Base-by-base conservation (phyloP, 2,329 filamentous ascomycete genomes). In the Talaromyces verruculosus region DNA sequence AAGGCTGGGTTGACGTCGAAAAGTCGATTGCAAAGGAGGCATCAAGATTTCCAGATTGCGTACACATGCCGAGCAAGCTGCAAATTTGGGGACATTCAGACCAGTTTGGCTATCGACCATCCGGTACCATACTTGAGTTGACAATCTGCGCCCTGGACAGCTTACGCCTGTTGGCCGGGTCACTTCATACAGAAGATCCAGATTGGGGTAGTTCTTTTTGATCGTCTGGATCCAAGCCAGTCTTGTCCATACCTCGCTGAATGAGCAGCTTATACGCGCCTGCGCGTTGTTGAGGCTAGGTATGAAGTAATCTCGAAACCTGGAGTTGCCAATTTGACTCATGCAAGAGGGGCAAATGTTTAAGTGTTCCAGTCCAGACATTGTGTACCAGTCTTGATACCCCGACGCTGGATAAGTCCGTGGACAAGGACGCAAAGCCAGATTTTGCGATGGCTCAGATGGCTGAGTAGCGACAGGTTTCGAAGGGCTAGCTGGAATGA, bases 291-390 rank as follows among this genome's bases (percentile, higher is more conserved):
- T 80, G 35, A 87, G 83, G 41, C 87, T 86, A 2, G 84, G 84
- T 11, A 88, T 80, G 71, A 97, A 92, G 39, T 87, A 82, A 17
- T 85, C 82, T 1, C 87, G 84, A 74, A 91, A 96, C 22, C 86
- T 83, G 0, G 91, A 90, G 28, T 85, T 84, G 70, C 94, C 92
- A 8, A 92, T 85, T 5, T 84, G 84, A 2, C 85, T 83, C 75
- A 91, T 92, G 78, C 94, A 98, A 13, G 86, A 87, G 0, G 92
- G 91, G 71, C 94, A 97, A 55, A 97, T 89, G 68, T 91, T 87
- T 71, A 97, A 90, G 67, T 86, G 86, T 13, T 88, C 85, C 67
- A 88, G 86, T 15, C 87, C 86, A 3, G 87, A 87, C 4, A 97
- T 82, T 0, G 89, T 93, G 68, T 93, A 88, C 91, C 93, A 97